Evolutionary conservation across 1,284 basidiomycete genomes (phyloP).

Genomic region (Rhizoctonia solani): DNA sequence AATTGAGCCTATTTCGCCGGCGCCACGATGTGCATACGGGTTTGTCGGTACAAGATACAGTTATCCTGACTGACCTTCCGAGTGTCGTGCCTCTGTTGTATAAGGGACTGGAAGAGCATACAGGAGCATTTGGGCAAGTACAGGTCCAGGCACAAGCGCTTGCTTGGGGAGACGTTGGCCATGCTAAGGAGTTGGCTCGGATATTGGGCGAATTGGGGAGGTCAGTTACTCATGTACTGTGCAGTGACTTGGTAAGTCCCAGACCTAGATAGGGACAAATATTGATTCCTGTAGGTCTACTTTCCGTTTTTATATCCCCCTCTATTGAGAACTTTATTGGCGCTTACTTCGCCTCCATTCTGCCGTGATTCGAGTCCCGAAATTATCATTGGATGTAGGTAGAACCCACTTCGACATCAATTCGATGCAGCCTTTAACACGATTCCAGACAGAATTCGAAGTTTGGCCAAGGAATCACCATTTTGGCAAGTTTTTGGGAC

Average conservation of each 20-base stretch:
- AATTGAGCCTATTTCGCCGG: conserved; percentile 40
- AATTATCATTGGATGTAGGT: conserved; percentile 26
- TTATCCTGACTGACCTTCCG: conserved; percentile 71
- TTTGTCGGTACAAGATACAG: conserved; percentile 42
- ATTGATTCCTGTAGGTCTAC: too few species aligned
- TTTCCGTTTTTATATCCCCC: conserved; percentile 74
- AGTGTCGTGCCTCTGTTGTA: conserved; percentile 67
- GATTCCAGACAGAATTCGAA: conserved; percentile 69
- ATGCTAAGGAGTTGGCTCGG: conserved; percentile 49
- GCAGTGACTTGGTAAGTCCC: conserved; percentile 70
- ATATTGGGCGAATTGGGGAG: conserved; percentile 46
- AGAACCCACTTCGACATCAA: background rate
- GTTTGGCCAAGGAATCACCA: conserved; percentile 70
- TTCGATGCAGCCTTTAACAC: background rate
- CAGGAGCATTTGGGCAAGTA: background rate
- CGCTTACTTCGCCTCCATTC: conserved; percentile 62
- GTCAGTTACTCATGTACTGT: conserved; percentile 63
- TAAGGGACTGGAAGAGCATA: conserved; percentile 51
- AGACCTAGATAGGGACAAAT: too few species aligned
- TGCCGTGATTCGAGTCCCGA: conserved; percentile 24
- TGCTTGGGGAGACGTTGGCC: conserved; percentile 62
- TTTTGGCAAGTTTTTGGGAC: conserved; percentile 84
- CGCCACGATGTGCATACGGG: too few species aligned
- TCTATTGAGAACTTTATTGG: conserved; percentile 66
- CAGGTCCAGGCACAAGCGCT: conserved; percentile 44